Evolutionary conservation across 108 stramenopile genomes (phyloP).

Genomic region (Pseudonitzschia multistriata): DNA sequence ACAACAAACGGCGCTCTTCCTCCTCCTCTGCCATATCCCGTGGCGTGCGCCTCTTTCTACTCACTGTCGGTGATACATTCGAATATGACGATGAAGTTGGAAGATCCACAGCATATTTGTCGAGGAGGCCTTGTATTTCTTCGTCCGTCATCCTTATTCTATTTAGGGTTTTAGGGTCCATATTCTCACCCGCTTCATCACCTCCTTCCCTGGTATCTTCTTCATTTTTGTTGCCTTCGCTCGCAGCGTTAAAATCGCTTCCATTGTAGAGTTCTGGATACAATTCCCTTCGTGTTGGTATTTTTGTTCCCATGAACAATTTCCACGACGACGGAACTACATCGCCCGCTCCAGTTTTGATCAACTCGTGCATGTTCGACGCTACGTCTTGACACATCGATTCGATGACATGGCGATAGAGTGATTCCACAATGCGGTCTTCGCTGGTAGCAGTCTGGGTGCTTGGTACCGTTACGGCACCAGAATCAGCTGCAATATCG

Average conservation of each 20-base stretch:
- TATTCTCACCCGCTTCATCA: not conserved
- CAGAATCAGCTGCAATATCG: not conserved
- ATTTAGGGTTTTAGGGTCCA: not conserved
- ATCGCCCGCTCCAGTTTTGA: conserved; percentile 33
- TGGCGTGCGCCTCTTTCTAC: not conserved
- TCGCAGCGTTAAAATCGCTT: not conserved
- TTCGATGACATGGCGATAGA: conserved; percentile 27
- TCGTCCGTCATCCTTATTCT: conserved; percentile 1
- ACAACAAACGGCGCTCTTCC: not conserved
- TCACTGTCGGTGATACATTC: not conserved
- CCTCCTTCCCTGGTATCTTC: not conserved
- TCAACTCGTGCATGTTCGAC: conserved; percentile 31
- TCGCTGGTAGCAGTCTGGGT: not conserved
- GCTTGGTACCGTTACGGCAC: not conserved
- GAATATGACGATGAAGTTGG: not conserved
- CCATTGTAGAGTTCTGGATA: conserved; percentile 15
- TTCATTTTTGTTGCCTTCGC: not conserved
- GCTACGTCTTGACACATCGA: conserved; percentile 30
- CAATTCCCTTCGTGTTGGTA: not conserved
- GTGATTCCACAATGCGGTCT: conserved; percentile 26
- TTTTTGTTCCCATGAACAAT: conserved; percentile 2
- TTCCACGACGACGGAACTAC: conserved; percentile 19
- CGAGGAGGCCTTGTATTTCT: conserved; percentile 27
- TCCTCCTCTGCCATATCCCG: not conserved
- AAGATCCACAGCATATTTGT: conserved; percentile 28